Evolutionary conservation across 176 grass and related monocot species (phyloP), one percentile per base, ranked within the genome.

Genomic region (Carex myosuroides): DNA sequence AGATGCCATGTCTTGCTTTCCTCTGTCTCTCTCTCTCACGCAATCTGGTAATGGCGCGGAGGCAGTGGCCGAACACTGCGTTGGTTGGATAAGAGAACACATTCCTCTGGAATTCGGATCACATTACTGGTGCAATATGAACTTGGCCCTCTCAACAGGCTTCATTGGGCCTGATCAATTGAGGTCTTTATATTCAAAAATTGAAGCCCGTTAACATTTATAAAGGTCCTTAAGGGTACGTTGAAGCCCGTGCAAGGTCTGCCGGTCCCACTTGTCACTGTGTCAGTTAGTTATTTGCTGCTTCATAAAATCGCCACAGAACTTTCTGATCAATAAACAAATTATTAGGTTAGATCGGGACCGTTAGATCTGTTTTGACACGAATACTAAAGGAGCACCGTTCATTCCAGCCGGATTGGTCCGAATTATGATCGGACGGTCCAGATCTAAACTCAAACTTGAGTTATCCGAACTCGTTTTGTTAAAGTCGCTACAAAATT

Each of bases 1-100:
- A 13, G 88, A 67, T 11, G 88, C 93, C 90, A 92, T 92, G 63
- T 3, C 7, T 65, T 50, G n/a, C 41, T 73, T 50, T 54, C 71
- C 14, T 54, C 32, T 83, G 32, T 26, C 4, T 14, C 39, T 14
- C 39, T 14, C 46, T 44, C 63, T 18, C 55, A 14, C 21, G 16
- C 17, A 53, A 12, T 74, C 44, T 37, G 11, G 13, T 41, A 70
- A 70, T 41, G 66, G 32, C 66, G 66, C 66, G 8, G 66, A 70
- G 24, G 61, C 24, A 32, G 6, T 80, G 16, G 77, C 29, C 12
- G 1, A 59, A 26, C 37, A 44, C 18, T 41, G 64, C 24, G 16
- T 78, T 5, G 24, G 56, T 72, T 55, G 35, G 60, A 46, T 22
- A 35, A 52, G 21, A 54, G 30, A 57, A n/a, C 3, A 20, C 57